Evolutionary conservation across 129 eudicot genomes (phyloP).

Genomic region (Centaurea solstitialis): DNA sequence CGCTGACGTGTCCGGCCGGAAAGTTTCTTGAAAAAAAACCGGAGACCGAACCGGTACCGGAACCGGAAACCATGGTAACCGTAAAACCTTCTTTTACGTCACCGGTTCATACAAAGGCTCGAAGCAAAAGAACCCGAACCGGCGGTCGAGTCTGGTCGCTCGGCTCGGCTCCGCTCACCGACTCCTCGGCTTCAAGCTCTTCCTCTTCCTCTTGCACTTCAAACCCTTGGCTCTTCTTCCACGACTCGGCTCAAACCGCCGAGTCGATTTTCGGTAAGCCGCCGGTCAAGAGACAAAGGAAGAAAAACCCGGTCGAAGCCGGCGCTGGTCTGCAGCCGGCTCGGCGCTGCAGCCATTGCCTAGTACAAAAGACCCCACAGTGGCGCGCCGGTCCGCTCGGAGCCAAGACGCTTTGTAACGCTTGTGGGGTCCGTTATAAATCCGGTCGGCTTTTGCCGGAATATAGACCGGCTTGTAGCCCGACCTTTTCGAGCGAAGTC

Average conservation of each 20-base stretch:
- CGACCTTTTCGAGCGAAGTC: conserved; percentile 67
- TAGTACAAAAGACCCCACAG: conserved; percentile 90
- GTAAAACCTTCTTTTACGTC: conserved; percentile 32
- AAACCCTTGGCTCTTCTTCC: conserved; percentile 37
- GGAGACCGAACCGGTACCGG: conserved; percentile 17
- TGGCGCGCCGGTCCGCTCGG: conserved; percentile 99
- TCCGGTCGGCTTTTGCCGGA: conserved; percentile 96
- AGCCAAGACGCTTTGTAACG: conserved; percentile 90
- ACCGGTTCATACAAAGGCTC: conserved; percentile 80
- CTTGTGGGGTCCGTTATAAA: conserved; percentile 93
- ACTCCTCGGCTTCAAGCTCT: conserved; percentile 56
- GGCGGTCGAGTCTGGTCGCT: conserved; percentile 78
- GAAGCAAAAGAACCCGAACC: conserved; percentile 68
- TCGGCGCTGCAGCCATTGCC: conserved; percentile 76
- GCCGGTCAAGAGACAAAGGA: conserved; percentile 42
- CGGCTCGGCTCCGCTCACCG: conserved; percentile 44
- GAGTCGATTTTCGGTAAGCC: conserved; percentile 52
- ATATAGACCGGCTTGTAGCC: conserved; percentile 94
- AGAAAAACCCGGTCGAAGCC: conserved; percentile 16
- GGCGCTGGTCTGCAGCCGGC: conserved; percentile 44
- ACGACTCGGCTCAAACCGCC: conserved; percentile 38
- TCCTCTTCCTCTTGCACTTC: conserved; percentile 56
- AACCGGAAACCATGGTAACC: conserved; percentile 11
- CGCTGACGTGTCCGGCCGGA: conserved; percentile 43
- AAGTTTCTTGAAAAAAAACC: conserved; percentile 34